Percentiles rank a stretch among this genome's conserved stretches.
Conservation (phyloP, 2,329 filamentous ascomycete species). For the Colletotrichum euphorbiae region DNA sequence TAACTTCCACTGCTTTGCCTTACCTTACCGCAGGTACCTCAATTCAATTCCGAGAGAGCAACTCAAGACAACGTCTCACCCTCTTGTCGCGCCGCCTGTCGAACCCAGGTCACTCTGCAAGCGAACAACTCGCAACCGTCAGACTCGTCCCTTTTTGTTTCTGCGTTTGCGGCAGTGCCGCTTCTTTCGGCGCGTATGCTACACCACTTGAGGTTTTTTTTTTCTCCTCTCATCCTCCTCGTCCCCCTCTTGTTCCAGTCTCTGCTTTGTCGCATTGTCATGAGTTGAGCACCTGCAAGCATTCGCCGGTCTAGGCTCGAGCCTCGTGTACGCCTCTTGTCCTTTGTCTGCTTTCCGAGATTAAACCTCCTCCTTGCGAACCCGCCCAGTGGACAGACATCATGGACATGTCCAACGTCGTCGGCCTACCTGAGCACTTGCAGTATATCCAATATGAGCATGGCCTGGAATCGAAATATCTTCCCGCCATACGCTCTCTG, state of each 20-base stretch:
- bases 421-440: slow-evolving; percentile 59
- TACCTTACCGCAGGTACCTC: not conserved
- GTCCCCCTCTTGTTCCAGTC: not conserved
- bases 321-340: not conserved
- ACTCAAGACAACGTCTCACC: slow-evolving; percentile 22
- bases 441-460: slow-evolving; percentile 73
- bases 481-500: slow-evolving; percentile 88
- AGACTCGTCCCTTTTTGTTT: slow-evolving; percentile 3
- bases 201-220: not conserved
- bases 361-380: not conserved
- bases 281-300: slow-evolving; percentile 27
- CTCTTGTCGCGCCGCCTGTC: not conserved
- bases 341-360: not conserved
- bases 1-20: not conserved
- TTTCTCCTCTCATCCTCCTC: not conserved
- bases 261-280: slow-evolving; percentile 23
- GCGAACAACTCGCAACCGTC: slow-evolving; percentile 12
- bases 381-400: not conserved
- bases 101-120: slow-evolving; percentile 10
- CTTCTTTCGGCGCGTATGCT: not conserved
- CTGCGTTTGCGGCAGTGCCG: slow-evolving; percentile 20
- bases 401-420: slow-evolving; percentile 51
- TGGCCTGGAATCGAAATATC: slow-evolving; percentile 70
- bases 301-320: slow-evolving; percentile 24
- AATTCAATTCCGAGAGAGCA: slow-evolving; percentile 11